Base-by-base conservation (phyloP, 2,329 filamentous ascomycete species). In the Penicillium brasilianum region DNA sequence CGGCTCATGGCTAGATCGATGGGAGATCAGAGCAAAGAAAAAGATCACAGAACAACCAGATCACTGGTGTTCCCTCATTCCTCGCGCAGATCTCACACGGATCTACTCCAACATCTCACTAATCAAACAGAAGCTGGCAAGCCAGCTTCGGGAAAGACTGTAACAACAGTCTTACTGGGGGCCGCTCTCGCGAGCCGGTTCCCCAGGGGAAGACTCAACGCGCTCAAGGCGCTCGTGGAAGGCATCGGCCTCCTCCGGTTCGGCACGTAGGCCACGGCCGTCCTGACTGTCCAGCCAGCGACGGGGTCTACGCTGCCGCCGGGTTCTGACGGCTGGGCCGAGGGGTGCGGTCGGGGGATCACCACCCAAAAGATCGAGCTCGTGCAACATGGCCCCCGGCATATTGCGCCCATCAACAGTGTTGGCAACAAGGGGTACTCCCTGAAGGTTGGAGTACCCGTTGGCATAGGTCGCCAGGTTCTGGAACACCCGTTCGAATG, bases 391-490 rank as follows among this genome's bases (percentile, higher is more conserved):
- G 25, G 3, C 25, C 25, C 25, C 25, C 25, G 6, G 25, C 25
- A 28, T 6, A 6, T 28, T 28, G 25, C 25, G 25, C 25, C 25
- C 25, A 28, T 6, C 25, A 13, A 36, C 34, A 5, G 34, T 36
- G 18, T 2, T 22, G 39, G 37, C 9, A 25, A 20, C 34, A 14
- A 3, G 53, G 20, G 18, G 25, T 10, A 28, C 11, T 10, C 14
- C 11, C 28, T 55, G 60, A 37, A 30, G 44, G 46, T 56, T 53
- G 8, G 44, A 53, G 28, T 62, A 59, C 30, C 57, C 57, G n/a
- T 49, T 14, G 4, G 10, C 6, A 34, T 62, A 59, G 18, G 10
- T 16, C 4, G 37, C 18, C 22, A 57, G 10, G 25, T 57, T 58
- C 11, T 18, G 2, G 18, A 59, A 41, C 2, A 18, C 53, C 10